Conservation (phyloP, 2,329 filamentous ascomycete genomes). For the Didymellaceae sp. region DNA sequence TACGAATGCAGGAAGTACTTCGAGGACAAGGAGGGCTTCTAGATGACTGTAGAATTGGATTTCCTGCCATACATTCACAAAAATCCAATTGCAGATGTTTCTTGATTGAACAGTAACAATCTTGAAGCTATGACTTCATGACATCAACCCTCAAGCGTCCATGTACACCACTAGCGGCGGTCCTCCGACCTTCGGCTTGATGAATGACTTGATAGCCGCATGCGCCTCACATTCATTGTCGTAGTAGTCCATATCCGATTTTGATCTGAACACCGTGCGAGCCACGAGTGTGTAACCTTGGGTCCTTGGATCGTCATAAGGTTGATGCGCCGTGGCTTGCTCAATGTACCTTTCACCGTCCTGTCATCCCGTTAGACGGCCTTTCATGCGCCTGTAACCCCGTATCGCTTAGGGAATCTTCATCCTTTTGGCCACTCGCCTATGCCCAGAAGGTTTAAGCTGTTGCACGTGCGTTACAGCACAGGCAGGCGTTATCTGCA, state of each 20-base stretch:
- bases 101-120: not conserved
- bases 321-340: slow-evolving; percentile 60
- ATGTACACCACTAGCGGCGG: slow-evolving; percentile 42
- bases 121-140: no score
- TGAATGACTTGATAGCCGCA: slow-evolving; percentile 53
- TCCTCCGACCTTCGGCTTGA: slow-evolving; percentile 36
- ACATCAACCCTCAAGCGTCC: slow-evolving; percentile 20
- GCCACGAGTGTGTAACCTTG: slow-evolving; percentile 71
- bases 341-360: slow-evolving; percentile 75
- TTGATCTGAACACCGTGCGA: slow-evolving; percentile 67
- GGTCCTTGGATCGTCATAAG: slow-evolving; percentile 64
- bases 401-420: not conserved
- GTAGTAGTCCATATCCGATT: slow-evolving; percentile 75
- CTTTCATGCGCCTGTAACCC: no score
- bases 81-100: not conserved
- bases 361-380: slow-evolving; percentile 51
- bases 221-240: slow-evolving; percentile 66
- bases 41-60: slow-evolving; percentile 17
- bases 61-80: not conserved
- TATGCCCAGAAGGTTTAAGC: not conserved
- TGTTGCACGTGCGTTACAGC: slow-evolving; percentile 9
- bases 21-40: slow-evolving; percentile 64
- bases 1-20: slow-evolving; percentile 71
- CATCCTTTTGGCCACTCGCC: not conserved
- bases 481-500: slow-evolving; percentile 11